Evolutionary conservation across 106 monocot species (phyloP), one percentile per base, ranked within the genome.

Genomic region (Narthecium ossifragum): DNA sequence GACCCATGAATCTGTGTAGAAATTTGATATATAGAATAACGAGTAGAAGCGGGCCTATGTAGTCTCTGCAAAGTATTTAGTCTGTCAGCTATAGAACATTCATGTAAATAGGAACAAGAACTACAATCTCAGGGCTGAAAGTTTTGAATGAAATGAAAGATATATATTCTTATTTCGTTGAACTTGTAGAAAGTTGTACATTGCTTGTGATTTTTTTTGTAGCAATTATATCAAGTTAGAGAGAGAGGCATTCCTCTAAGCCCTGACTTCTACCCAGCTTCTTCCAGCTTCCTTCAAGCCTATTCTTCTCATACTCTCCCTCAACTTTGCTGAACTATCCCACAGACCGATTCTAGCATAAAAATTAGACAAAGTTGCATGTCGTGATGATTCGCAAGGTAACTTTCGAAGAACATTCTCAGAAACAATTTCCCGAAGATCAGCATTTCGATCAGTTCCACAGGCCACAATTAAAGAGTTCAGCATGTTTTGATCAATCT

Each of bases 261-360:
- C 29, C 31, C 34, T 61, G n/a, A 70, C 65, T 48, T 82, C 65
- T 57, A 65, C 26, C 82, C 87, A 79, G 60, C 82, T 82, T 62
- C 54, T 72, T 68, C 82, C 87, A 56, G 78, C 20, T 31, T 79
- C 79, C 48, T 78, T 82, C 21, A 14, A 34, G 23, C 65, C 37
- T 9, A 66, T 12, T 50, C 26, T 69, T 39, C 62, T 60, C n/a
- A 57, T 59, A 12, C 49, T 2, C 12, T 70, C 34, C 46, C 79
- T 75, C 8, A 66, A 40, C 11, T 69, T 63, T 20, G 64, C 62
- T 31, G 69, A 70, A 46, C 24, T 1, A 15, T 75, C 81, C 81
- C 74, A 87, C 57, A 61, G 57, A 38, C 82, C 78, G 24, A 72
- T 34, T 10, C 66, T 62, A 51, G 75, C 81, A 75, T 73, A 79